A percentile compares a stretch with the other conserved stretches of the same genome.
Conservation (phyloP, 768 basidiomycete genomes). For the Brasilioporus rufonigricans region DNA sequence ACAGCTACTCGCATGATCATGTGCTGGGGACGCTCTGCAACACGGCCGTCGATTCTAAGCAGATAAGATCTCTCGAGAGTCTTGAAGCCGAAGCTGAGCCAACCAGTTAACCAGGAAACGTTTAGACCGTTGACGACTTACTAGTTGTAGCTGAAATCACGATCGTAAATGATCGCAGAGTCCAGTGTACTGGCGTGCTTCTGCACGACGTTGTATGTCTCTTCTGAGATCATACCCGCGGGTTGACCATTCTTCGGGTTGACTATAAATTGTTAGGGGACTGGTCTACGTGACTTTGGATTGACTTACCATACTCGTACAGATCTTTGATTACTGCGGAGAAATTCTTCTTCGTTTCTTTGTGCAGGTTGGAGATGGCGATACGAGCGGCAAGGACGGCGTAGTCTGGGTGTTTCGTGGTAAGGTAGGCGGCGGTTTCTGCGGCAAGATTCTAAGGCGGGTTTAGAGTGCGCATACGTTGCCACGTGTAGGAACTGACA, state of each 20-base stretch:
- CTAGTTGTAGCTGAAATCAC: conserved; percentile 98
- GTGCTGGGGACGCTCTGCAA: conserved; percentile 97
- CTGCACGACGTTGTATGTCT: conserved; percentile 79
- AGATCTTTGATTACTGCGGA: conserved; percentile 90
- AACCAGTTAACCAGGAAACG: not conserved
- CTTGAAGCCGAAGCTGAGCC: conserved; percentile 93
- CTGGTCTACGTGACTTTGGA: not conserved
- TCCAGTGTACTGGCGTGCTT: conserved; percentile 81
- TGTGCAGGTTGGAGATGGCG: conserved; percentile 97
- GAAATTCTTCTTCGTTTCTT: conserved; percentile 98
- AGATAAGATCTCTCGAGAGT: conserved; percentile 98
- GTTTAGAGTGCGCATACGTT: conserved; percentile 3
- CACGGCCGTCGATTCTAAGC: conserved; percentile 88
- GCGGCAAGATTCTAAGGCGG: conserved; percentile 81
- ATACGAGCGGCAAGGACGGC: conserved; percentile 98
- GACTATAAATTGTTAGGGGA: conserved; percentile 42
- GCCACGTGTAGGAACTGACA: conserved; percentile 45
- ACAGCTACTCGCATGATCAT: conserved; percentile 99
- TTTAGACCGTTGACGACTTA: conserved; percentile 37
- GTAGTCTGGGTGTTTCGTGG: conserved; percentile 97
- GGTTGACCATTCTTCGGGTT: conserved; percentile 92
- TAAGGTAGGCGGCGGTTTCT: conserved; percentile 96
- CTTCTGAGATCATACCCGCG: conserved; percentile 89
- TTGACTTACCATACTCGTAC: conserved; percentile 75
- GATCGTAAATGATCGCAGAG: conserved; percentile 95